Percentiles rank a stretch among this genome's conserved stretches.
Evolutionary conservation across 1,284 basidiomycete genomes (phyloP).

Genomic region (Ceratobasidium sp.): DNA sequence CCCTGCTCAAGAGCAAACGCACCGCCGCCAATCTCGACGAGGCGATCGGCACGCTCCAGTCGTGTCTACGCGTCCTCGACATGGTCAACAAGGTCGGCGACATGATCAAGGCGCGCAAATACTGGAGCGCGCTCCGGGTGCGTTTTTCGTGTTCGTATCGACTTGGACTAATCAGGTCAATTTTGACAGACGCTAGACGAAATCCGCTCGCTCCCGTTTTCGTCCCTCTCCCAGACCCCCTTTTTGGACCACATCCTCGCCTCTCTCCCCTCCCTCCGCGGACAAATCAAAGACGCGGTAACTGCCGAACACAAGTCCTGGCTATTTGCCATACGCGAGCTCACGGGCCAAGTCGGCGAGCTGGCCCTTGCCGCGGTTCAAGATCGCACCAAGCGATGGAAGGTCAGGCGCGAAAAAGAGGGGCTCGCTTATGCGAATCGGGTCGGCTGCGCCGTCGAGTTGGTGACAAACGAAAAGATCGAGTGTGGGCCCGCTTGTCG

Average conservation of each 20-base stretch:
- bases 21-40: constrained; percentile 95
- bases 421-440: constrained; percentile 77
- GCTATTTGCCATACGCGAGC: constrained; percentile 94
- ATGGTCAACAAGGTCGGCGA: constrained; percentile 93
- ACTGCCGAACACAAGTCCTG: constrained; percentile 97
- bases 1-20: constrained; percentile 88
- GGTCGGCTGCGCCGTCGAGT: constrained; percentile 94
- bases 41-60: constrained; percentile 93
- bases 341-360: constrained; percentile 86
- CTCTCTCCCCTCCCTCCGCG: constrained; percentile 88
- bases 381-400: constrained; percentile 85
- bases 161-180: no score
- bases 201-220: constrained; percentile 89
- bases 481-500: constrained; percentile 74
- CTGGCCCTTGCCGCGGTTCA: constrained; percentile 94
- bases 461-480: constrained; percentile 92
- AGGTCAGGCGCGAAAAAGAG: constrained; percentile 80
- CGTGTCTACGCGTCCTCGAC: constrained; percentile 91
- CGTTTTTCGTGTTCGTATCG: constrained; percentile 61
- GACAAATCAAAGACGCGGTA: constrained; percentile 91
- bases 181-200: constrained; percentile 81
- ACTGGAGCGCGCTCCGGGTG: constrained; percentile 95
- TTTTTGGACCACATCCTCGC: constrained; percentile 93
- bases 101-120: constrained; percentile 92
- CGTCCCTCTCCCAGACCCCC: constrained; percentile 90